These are phyloP conservation scores for Alopecurus myosuroides DNA, from an alignment of 176 grass and related monocot genomes.

Conservation along the genomic window DNA sequence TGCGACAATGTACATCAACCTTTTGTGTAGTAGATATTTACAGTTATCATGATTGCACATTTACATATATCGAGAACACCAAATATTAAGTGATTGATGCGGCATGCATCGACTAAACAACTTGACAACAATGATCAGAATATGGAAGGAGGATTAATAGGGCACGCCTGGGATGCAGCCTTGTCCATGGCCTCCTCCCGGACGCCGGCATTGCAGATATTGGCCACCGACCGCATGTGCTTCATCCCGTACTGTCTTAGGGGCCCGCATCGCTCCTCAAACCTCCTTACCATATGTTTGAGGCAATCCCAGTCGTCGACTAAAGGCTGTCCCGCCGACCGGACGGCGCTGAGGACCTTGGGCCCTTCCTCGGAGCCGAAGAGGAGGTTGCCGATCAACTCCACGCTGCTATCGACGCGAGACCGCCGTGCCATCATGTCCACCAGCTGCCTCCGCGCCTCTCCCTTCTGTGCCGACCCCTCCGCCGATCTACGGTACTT, in stretches of 20 bases:
- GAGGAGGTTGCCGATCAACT: conserved; percentile 52
- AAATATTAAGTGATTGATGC: background rate
- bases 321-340: conserved; percentile 38
- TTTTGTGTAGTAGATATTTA: background rate
- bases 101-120: background rate
- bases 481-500: conserved; percentile 45
- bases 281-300: conserved; percentile 49
- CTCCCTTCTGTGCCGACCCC: conserved; percentile 44
- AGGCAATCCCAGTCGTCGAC: conserved; percentile 86
- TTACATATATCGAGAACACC: background rate
- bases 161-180: conserved; percentile 49
- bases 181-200: conserved; percentile 33
- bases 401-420: conserved; percentile 60
- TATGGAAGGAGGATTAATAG: background rate
- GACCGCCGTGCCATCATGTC: conserved; percentile 52
- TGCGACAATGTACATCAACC: background rate
- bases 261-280: conserved; percentile 53
- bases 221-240: conserved; percentile 74
- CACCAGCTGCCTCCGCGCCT: conserved; percentile 47
- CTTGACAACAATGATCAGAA: background rate
- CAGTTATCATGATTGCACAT: background rate
- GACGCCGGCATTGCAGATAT: conserved; percentile 74
- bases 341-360: conserved; percentile 32
- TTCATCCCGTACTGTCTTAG: conserved; percentile 84
- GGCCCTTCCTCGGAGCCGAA: conserved; percentile 39